phyloP scores from a whole-genome alignment of 2,329 filamentous ascomycete genomes.

The Albophoma yamanashiensis region DNA sequence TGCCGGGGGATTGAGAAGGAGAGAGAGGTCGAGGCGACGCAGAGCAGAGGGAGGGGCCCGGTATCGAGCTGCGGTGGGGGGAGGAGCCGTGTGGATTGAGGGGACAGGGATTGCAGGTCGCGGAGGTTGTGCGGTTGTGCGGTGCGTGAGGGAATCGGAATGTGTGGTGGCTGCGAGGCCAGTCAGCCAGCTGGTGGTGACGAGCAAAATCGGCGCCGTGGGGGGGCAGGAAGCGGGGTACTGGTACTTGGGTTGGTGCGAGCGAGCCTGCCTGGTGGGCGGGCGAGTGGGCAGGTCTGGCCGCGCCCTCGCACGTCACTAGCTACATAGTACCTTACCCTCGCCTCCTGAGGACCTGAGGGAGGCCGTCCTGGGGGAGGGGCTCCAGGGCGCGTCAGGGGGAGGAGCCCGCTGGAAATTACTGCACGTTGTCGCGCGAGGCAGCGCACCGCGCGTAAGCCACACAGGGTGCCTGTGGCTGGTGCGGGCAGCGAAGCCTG shows the following conservation, averaged over 20 bases:
- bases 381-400: not conserved
- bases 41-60: slow-evolving; percentile 1
- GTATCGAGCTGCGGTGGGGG: not conserved
- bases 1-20: slow-evolving; percentile 3
- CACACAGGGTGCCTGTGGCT: not conserved
- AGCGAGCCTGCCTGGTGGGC: not conserved
- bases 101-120: not conserved
- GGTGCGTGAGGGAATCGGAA: not conserved
- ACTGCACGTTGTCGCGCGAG: not conserved
- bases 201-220: not conserved
- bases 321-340: too few relatives aligned
- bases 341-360: too few relatives aligned
- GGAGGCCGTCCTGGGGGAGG: not conserved
- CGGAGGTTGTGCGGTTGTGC: not conserved
- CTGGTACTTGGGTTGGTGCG: not conserved
- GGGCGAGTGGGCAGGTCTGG: not conserved
- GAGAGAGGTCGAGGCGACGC: slow-evolving; percentile 2
- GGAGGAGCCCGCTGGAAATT: not conserved
- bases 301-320: not conserved
- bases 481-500: not conserved
- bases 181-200: not conserved
- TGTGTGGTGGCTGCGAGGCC: not conserved
- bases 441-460: not conserved
- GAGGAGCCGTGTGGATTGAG: not conserved
- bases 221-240: slow-evolving; percentile 1